Base-by-base conservation (phyloP, 1,284 basidiomycete genomes). In the Trichosporon inkin region DNA sequence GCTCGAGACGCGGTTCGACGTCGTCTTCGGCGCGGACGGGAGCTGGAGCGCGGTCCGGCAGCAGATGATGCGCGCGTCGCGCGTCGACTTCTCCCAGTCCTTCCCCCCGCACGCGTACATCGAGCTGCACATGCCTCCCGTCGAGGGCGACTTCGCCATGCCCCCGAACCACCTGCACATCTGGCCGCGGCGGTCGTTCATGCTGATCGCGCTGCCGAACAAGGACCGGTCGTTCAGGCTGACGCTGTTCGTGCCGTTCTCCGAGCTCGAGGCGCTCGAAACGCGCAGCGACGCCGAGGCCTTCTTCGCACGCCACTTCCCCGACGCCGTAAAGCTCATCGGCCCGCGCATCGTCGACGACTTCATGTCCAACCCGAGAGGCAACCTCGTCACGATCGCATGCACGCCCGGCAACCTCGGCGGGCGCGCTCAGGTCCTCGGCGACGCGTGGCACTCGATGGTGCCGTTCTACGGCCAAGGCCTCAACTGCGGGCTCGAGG, bases 171-270 rank as follows among this genome's bases (percentile, higher is more conserved):
- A 98, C 79, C 86, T 99, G 66, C 96, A 99, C 81, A 98, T 99
- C 74, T 99, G 95, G 95, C 96, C 95, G 61, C 87, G 93, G 72
- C 90, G 94, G 78, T 89, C 91, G 55, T 98, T 97, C 82, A 99
- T 99, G 95, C 85, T 99, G 70, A 97, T 99, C 72, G 96, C 92
- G 17, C 86, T 99, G 55, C 92, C 95, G 65, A 99, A 97, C 82
- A 88, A 90, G 83, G 81, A 81, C 65, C 73, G 78, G 38, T 79
- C 78, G 8, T 82, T 83, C 69, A 82, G 82, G 0, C 75, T 80
- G 78, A 97, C 94, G 20, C 82, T 99, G 63, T 99, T 98, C 81
- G 90, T 92, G 58, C 92, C 93, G 17, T 88, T 85, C 66, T 72
- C 82, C 59, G 88, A 90, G 67, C 86, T 97, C 70, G 86, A 88